Evolutionary conservation across 768 basidiomycete genomes (phyloP), one percentile per base, ranked within the genome.

Genomic region (Leucosporidium scottii): DNA sequence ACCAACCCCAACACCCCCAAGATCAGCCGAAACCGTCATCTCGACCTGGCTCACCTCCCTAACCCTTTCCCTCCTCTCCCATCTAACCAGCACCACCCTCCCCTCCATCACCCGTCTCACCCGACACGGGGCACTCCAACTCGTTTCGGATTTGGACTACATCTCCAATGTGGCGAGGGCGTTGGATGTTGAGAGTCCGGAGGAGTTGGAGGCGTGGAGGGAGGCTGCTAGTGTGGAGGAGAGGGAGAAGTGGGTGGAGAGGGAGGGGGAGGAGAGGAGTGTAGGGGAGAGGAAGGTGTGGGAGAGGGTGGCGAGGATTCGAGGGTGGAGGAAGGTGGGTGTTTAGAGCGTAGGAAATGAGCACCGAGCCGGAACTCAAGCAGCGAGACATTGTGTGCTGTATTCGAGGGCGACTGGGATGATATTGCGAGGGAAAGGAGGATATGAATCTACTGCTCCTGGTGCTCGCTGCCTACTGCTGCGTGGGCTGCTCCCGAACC

Each of bases 11-110:
- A 12, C 60, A 56, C 28, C 67, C 5, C 39, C 25, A 17, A 17
- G 89, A 60, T 84, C 86, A 60, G 85, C 90, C 6, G 93, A 93
- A 76, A 82, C 84, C 3, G 88, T 97, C 23, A 86, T 91, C 6
- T 87, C 90, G 1, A 87, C 90, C 2, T 98, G 94, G 93, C 85
- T 98, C 17, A 84, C 88, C 44, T 93, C 91, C 13, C 83, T 98
- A n/a, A 89, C 91, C 0, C 86, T 89, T 56, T 83, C 87, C 18
- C 84, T 93, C 55, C 81, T 94, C 48, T 81, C 84, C 3, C 84
- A 93, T 76, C 81, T 99, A 56, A 89, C 88, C 5, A 75, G 77
- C 31, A 80, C 80, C 25, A 81, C 91, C 39, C 82, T 99, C 1
- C 91, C 93, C 20, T 80, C 81, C 36, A 88, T 98, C 64, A 79